Base-by-base conservation (phyloP, 2,329 filamentous ascomycete genomes). In the Diaporthe batatas region DNA sequence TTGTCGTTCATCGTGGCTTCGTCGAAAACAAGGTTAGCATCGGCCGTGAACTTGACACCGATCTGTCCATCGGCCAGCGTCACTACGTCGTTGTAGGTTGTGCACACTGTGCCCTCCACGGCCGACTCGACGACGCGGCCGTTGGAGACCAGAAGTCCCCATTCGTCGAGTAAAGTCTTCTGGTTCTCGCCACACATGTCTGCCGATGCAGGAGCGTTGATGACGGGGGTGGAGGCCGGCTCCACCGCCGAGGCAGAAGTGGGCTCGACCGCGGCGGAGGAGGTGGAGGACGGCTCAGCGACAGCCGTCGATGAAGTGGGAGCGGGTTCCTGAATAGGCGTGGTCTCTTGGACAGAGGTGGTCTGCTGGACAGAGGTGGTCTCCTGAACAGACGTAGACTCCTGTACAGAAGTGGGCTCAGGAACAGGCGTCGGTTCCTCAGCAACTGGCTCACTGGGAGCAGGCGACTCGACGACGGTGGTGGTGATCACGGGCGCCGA, bases 1-100 rank as follows among this genome's bases (percentile, higher is more conserved):
- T 71, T 71, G 49, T 71, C 58, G 6, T 71, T 71, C 47, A 71
- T 71, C 2, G 70, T 71, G 18, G 49, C 59, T n/a, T 71, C 70
- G 7, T 71, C 59, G 32, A 71, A 71, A 39, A 58, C 70, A 2
- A 71, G 25, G 29, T 67, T 71, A 23, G 70, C 70, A 39, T 71
- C 70, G 29, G 70, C 70, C n/a, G 70, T 71, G 70, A 71, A 71
- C 1, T 67, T 49, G 8, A 67, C 70, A 5, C 51, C 70, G 14
- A 32, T 36, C 39, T 65, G 21, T 12, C 70, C 70, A 44, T 71
- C 49, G 58, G 70, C 58, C 5, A 71, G 70, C 21, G 70, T 71
- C 6, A 67, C 58, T 1, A 71, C 62, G 21, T 64, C 51, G 70
- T 71, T 67, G 49, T 71, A 71, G 6, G 70, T 71, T 34, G 70